Conservation (phyloP, 768 basidiomycete species). For the Tulasnella sp. region DNA sequence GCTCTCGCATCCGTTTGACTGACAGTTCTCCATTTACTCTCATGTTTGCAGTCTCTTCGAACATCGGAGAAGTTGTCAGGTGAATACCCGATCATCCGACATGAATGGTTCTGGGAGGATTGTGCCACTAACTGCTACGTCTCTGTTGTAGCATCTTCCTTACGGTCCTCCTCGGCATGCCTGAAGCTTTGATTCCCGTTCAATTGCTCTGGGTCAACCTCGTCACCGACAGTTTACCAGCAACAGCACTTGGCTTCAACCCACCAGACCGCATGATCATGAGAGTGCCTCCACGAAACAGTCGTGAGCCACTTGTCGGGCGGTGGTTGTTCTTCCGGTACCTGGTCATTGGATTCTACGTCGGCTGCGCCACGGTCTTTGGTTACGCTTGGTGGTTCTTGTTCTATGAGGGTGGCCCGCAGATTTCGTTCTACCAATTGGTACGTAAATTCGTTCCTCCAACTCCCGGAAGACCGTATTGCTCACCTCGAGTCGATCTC, state of each 20-base stretch:
- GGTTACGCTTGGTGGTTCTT: conserved; percentile 99
- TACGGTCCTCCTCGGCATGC: conserved; percentile 96
- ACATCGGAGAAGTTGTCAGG: conserved; percentile 35
- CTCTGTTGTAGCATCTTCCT: conserved; percentile 86
- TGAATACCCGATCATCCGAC: conserved; percentile 31
- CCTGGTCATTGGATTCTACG: conserved; percentile 87
- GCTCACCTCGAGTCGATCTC: conserved; percentile 20
- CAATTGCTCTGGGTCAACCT: conserved; percentile 99
- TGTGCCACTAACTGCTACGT: neutral
- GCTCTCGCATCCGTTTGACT: conserved; percentile 1
- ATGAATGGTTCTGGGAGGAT: neutral
- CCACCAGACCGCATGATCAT: conserved; percentile 96
- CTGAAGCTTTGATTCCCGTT: conserved; percentile 96
- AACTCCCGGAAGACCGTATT: neutral
- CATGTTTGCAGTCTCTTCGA: conserved; percentile 32
- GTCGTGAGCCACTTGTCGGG: conserved; percentile 85
- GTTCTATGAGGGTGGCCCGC: conserved; percentile 83
- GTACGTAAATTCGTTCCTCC: conserved; percentile 48
- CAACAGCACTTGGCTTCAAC: conserved; percentile 97
- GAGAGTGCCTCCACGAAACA: conserved; percentile 87
- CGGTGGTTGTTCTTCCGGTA: conserved; percentile 96
- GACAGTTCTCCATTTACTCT: conserved; percentile 25
- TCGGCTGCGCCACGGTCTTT: conserved; percentile 91
- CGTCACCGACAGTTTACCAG: conserved; percentile 93
- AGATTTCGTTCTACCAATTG: conserved; percentile 88